These are phyloP conservation scores for Ciborinia camelliae DNA, from an alignment of 2,329 filamentous ascomycete genomes.

Conservation along the genomic window DNA sequence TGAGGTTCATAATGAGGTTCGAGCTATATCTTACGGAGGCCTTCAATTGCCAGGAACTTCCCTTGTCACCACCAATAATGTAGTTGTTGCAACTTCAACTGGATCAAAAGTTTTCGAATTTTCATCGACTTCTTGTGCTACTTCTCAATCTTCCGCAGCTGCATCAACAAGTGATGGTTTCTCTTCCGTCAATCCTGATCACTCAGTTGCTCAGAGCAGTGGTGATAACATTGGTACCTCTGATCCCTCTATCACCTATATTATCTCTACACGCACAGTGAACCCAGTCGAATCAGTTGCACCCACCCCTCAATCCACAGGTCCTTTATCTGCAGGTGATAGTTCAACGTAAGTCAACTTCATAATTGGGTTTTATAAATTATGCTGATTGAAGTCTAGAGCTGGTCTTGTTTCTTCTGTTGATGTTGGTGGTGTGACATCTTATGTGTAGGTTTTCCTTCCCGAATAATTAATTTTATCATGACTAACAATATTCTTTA, in stretches of 20 bases:
- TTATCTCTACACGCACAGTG: background rate
- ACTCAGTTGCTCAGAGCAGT: background rate
- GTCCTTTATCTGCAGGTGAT: background rate
- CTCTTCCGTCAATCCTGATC: background rate
- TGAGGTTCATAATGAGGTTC: background rate
- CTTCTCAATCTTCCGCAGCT: too few species aligned
- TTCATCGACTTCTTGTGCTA: too few species aligned
- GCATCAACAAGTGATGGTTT: background rate
- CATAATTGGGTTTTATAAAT: background rate
- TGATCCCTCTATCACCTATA: background rate
- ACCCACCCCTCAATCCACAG: background rate
- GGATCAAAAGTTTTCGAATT: too few species aligned
- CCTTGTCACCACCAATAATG: constrained; percentile 7
- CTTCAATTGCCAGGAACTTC: background rate
- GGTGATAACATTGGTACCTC: too few species aligned
- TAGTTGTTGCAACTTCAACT: constrained; percentile 14
- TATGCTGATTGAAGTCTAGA: background rate
- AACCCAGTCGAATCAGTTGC: background rate
- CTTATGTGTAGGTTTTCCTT: background rate
- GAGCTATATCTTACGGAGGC: background rate
- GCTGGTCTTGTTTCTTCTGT: background rate
- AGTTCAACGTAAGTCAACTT: background rate
- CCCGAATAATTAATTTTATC: background rate
- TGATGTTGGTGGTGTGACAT: background rate
- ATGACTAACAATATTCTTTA: background rate